Percentiles rank a stretch among this genome's conserved stretches.
phyloP scores from a whole-genome alignment of 2,329 filamentous ascomycete species.

The Gyromitra esculenta region DNA sequence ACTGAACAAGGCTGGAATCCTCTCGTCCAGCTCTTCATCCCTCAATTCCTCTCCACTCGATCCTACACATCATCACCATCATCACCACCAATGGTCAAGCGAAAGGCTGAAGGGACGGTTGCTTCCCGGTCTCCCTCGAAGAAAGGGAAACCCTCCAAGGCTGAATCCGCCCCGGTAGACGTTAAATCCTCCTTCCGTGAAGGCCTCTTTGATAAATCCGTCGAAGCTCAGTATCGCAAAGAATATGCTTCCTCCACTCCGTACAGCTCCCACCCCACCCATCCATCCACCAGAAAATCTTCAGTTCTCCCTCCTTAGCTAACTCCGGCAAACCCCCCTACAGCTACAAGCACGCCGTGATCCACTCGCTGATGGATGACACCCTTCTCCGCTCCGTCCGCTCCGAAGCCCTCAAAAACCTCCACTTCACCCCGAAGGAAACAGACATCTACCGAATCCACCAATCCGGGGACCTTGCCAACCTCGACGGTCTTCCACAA shows the following conservation, averaged over 20 bases:
- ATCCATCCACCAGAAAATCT: not conserved
- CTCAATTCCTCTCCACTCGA: not conserved
- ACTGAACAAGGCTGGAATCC: not conserved
- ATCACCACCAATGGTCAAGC: slow-evolving; percentile 37
- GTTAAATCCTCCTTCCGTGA: slow-evolving; percentile 71
- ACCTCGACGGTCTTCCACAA: slow-evolving; percentile 91
- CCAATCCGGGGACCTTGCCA: slow-evolving; percentile 96
- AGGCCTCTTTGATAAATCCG: slow-evolving; percentile 71
- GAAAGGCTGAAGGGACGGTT: slow-evolving; percentile 46
- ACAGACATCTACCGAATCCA: slow-evolving; percentile 99
- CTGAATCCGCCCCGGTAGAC: slow-evolving; percentile 58
- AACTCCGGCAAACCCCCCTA: not conserved
- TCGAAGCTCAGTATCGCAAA: slow-evolving; percentile 69
- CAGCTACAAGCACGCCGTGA: slow-evolving; percentile 91
- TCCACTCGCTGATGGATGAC: slow-evolving; percentile 81
- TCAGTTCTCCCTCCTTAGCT: slow-evolving; percentile 8
- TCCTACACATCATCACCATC: slow-evolving; percentile 1
- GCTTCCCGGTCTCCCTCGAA: slow-evolving; percentile 34
- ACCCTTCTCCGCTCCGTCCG: slow-evolving; percentile 85
- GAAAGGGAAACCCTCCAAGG: slow-evolving; percentile 48
- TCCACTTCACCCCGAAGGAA: slow-evolving; percentile 97
- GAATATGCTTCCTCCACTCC: slow-evolving; percentile 73
- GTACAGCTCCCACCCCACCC: slow-evolving; percentile 51
- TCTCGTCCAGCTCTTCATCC: not conserved
- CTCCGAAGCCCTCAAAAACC: slow-evolving; percentile 85